A percentile compares a stretch with the other conserved stretches of the same genome.
Conservation (phyloP, 495 filamentous ascomycete species). For the Xylaria venustula region DNA sequence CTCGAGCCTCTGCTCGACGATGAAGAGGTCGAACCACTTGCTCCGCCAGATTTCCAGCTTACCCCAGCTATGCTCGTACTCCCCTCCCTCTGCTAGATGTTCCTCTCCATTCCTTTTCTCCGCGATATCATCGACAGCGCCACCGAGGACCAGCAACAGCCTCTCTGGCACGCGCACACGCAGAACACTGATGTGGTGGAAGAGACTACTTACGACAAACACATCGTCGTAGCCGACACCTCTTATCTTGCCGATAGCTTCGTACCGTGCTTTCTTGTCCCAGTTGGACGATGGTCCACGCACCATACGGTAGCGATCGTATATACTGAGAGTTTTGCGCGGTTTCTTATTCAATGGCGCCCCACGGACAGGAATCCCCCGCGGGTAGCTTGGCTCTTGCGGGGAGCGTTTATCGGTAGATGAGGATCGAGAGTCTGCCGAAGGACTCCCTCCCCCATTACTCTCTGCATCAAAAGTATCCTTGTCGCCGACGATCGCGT, state of each 20-base stretch:
- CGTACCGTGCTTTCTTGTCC: slow-evolving; percentile 75
- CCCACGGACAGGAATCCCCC: slow-evolving; percentile 39
- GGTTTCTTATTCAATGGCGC: slow-evolving; percentile 44
- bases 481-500: slow-evolving; percentile 43
- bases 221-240: slow-evolving; percentile 58
- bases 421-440: background rate
- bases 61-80: slow-evolving; percentile 45
- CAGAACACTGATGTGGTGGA: slow-evolving; percentile 78
- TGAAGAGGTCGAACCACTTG: slow-evolving; percentile 76
- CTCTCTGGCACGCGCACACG: slow-evolving; percentile 67
- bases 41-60: slow-evolving; percentile 64
- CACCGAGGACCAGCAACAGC: slow-evolving; percentile 57
- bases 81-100: background rate
- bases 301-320: slow-evolving; percentile 58
- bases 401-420: background rate
- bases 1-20: slow-evolving; percentile 63
- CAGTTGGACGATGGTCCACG: slow-evolving; percentile 64
- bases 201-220: slow-evolving; percentile 77
- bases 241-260: slow-evolving; percentile 63
- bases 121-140: slow-evolving; percentile 23
- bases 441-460: background rate
- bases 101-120: background rate
- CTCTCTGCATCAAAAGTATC: slow-evolving; percentile 26
- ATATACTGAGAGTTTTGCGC: slow-evolving; percentile 48
- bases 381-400: slow-evolving; percentile 11